Percentiles rank a stretch among this genome's conserved stretches.
These are phyloP conservation scores for Penicillium griseofulvum DNA, from an alignment of 2,329 filamentous ascomycete genomes.

Conservation along the genomic window DNA sequence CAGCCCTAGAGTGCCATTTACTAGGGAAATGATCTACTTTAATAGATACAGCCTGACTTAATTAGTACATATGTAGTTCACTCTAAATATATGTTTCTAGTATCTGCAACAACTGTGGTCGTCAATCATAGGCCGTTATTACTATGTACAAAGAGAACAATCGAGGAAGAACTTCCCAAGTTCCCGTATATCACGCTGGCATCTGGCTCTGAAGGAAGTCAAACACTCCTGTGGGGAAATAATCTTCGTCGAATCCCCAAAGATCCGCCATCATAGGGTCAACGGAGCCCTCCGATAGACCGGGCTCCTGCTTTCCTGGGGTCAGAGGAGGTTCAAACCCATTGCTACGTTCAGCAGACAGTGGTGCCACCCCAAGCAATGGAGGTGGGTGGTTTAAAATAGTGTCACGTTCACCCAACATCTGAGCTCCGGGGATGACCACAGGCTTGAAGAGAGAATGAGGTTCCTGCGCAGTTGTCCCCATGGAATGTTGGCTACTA, in stretches of 20 bases:
- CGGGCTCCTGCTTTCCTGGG: slow-evolving; percentile 25
- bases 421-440: slow-evolving; percentile 37
- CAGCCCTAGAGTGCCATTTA: neutral
- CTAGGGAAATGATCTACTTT: no score
- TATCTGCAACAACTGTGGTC: slow-evolving; percentile 7
- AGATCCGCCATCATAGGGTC: slow-evolving; percentile 44
- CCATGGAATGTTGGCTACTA: slow-evolving; percentile 19
- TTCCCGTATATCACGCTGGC: slow-evolving; percentile 31
- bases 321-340: slow-evolving; percentile 21
- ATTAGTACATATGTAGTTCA: neutral
- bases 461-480: slow-evolving; percentile 25
- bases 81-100: neutral
- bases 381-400: slow-evolving; percentile 38
- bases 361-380: slow-evolving; percentile 36
- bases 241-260: slow-evolving; percentile 43
- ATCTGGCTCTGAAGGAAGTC: slow-evolving; percentile 44
- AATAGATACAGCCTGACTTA: neutral
- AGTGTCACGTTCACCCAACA: slow-evolving; percentile 37
- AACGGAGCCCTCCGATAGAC: slow-evolving; percentile 38
- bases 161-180: neutral
- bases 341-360: slow-evolving; percentile 40
- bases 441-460: slow-evolving; percentile 38
- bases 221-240: slow-evolving; percentile 44
- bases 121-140: slow-evolving; percentile 4
- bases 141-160: slow-evolving; percentile 17